phyloP scores from a whole-genome alignment of 2,329 filamentous ascomycete genomes.

The Simplicillium aogashimaense region DNA sequence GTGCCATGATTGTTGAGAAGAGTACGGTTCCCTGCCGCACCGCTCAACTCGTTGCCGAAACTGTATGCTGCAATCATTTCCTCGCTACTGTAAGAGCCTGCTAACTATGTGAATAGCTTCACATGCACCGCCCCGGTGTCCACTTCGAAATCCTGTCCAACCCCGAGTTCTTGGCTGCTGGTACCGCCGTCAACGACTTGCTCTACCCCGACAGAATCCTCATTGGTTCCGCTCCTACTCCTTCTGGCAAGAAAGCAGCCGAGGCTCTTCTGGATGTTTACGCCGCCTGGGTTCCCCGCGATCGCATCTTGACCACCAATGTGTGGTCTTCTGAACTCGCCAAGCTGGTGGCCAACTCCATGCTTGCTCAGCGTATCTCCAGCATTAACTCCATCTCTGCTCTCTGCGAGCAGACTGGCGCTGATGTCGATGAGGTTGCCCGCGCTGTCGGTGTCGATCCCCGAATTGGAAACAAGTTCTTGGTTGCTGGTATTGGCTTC shows the following conservation, averaged over 20 bases:
- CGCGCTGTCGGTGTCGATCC: conserved; percentile 58
- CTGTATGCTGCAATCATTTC: conserved; percentile 34
- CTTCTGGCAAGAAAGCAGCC: conserved; percentile 51
- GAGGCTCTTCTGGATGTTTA: conserved; percentile 57
- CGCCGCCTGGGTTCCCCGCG: conserved; percentile 56
- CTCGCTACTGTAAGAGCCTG: not conserved
- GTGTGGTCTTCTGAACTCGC: conserved; percentile 70
- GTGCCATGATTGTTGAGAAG: conserved; percentile 72
- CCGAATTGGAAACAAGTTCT: conserved; percentile 62
- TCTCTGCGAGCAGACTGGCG: conserved; percentile 67
- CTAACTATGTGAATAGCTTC: conserved; percentile 28
- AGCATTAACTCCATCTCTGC: conserved; percentile 77
- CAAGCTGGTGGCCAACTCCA: conserved; percentile 70
- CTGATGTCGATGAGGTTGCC: conserved; percentile 65
- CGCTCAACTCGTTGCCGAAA: conserved; percentile 58
- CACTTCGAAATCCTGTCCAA: conserved; percentile 72
- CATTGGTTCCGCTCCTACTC: conserved; percentile 58
- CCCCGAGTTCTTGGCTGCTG: conserved; percentile 72
- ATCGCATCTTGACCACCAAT: conserved; percentile 62
- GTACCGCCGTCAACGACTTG: conserved; percentile 64
- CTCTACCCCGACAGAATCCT: conserved; percentile 63
- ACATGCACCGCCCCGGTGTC: conserved; percentile 49
- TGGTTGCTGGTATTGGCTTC: conserved; percentile 68
- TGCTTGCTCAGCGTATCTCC: conserved; percentile 71
- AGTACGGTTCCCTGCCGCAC: conserved; percentile 71